Evolutionary conservation across 768 basidiomycete species (phyloP).

Genomic region (Antrodiella citrinella): DNA sequence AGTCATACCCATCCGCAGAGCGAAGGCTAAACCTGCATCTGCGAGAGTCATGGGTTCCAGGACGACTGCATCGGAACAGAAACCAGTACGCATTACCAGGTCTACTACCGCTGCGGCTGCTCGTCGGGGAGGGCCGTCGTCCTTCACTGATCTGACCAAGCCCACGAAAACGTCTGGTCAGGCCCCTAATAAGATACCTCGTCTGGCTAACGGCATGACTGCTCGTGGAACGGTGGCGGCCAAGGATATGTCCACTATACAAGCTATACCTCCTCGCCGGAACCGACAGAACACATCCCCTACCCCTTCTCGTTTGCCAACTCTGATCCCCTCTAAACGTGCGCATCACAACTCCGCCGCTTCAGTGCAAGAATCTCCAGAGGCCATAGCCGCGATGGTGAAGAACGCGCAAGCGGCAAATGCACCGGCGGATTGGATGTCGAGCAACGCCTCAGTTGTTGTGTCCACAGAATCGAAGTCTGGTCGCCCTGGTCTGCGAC

Average conservation of each 20-base stretch:
- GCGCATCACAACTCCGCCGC: constrained; percentile 30
- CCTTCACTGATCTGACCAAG: constrained; percentile 12
- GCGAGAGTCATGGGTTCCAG: constrained; percentile 30
- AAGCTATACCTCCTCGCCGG: constrained; percentile 17
- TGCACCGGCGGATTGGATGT: constrained; percentile 63
- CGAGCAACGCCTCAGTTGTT: constrained; percentile 56
- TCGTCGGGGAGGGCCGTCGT: constrained; percentile 17
- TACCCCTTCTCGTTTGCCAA: constrained; percentile 71
- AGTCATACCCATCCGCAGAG: constrained; percentile 30
- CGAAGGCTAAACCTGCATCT: constrained; percentile 18
- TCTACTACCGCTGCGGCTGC: constrained; percentile 44
- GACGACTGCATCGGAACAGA: constrained; percentile 61
- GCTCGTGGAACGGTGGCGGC: constrained; percentile 46
- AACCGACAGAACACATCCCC: constrained; percentile 50
- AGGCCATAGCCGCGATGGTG: constrained; percentile 32
- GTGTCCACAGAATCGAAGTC: constrained; percentile 53
- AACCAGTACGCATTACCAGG: constrained; percentile 66
- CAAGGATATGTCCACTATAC: constrained; percentile 23
- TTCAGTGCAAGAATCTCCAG: constrained; percentile 28
- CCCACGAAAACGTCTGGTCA: constrained; percentile 22
- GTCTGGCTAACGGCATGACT: constrained; percentile 31
- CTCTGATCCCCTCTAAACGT: constrained; percentile 53
- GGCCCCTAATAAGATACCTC: constrained; percentile 31
- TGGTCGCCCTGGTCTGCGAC: constrained; percentile 66
- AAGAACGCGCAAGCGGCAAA: constrained; percentile 32